Evolutionary conservation across 495 filamentous ascomycete genomes (phyloP).

Genomic region (Penicillium chermesinum): DNA sequence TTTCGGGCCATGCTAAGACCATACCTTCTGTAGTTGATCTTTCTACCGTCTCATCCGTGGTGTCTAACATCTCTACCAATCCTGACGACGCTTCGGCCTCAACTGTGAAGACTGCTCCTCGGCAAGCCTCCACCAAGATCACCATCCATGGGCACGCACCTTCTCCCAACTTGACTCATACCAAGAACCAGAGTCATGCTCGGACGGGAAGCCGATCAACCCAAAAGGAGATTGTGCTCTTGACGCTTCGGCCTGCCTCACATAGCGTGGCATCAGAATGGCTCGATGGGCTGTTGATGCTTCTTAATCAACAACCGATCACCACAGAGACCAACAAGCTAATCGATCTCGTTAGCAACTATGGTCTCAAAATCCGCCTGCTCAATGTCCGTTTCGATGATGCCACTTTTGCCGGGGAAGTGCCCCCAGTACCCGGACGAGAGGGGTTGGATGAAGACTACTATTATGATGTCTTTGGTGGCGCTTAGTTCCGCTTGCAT

Average conservation of each 20-base stretch:
- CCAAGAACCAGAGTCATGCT: slow-evolving; percentile 27
- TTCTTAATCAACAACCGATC: slow-evolving; percentile 91
- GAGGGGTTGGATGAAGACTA: slow-evolving; percentile 52
- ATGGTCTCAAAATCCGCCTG: slow-evolving; percentile 87
- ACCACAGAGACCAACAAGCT: slow-evolving; percentile 92
- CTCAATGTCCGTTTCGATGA: slow-evolving; percentile 89
- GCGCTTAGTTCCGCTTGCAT: slow-evolving; percentile 16
- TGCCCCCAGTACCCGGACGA: slow-evolving; percentile 40
- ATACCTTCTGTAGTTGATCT: slow-evolving; percentile 61
- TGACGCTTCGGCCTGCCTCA: slow-evolving; percentile 76
- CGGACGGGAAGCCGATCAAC: slow-evolving; percentile 34
- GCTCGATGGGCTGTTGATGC: slow-evolving; percentile 92
- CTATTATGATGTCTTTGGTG: slow-evolving; percentile 52
- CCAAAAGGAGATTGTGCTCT: slow-evolving; percentile 56
- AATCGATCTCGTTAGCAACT: slow-evolving; percentile 76
- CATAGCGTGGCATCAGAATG: slow-evolving; percentile 89
- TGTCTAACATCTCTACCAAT: slow-evolving; percentile 76
- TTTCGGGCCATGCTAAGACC: slow-evolving; percentile 5
- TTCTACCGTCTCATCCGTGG: slow-evolving; percentile 82
- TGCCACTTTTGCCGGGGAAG: slow-evolving; percentile 42
- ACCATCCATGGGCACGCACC: slow-evolving; percentile 73
- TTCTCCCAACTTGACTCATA: slow-evolving; percentile 24
- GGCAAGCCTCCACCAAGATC: slow-evolving; percentile 73
- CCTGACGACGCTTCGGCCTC: slow-evolving; percentile 48
- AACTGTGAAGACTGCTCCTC: slow-evolving; percentile 47